These are phyloP conservation scores for Microcera coccophila DNA, from an alignment of 2,329 filamentous ascomycete genomes.

Conservation along the genomic window DNA sequence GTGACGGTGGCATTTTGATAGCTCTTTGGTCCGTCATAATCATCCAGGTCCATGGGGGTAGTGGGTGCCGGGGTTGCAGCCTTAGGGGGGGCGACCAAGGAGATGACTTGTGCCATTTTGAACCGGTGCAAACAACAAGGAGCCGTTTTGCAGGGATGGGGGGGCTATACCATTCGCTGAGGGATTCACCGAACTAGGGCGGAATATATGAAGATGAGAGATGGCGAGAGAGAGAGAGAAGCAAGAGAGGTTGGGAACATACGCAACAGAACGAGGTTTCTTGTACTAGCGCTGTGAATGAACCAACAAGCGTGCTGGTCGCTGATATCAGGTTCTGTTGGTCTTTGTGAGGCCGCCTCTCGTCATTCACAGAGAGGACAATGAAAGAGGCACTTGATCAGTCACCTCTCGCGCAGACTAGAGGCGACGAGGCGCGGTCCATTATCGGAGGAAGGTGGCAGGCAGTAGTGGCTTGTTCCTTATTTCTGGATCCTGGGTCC, in stretches of 20 bases:
- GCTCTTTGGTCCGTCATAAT: slow-evolving; percentile 17
- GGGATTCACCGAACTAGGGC: slow-evolving; percentile 2
- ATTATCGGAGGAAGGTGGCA: slow-evolving; percentile 15
- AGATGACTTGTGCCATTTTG: slow-evolving; percentile 30
- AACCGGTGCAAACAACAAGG: slow-evolving; percentile 17
- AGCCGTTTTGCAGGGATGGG: slow-evolving; percentile 7
- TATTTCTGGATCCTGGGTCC: background rate
- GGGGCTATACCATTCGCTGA: slow-evolving; percentile 9
- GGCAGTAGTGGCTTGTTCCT: slow-evolving; percentile 14
- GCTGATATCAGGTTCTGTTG: background rate
- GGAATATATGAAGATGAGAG: background rate
- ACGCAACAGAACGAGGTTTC: background rate
- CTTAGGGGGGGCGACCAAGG: slow-evolving; percentile 24
- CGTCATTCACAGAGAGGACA: slow-evolving; percentile 21
- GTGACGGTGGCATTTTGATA: slow-evolving; percentile 18
- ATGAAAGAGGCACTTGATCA: slow-evolving; percentile 21
- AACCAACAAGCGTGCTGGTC: background rate
- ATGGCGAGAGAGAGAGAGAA: background rate
- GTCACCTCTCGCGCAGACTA: slow-evolving; percentile 14
- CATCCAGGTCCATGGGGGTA: slow-evolving; percentile 20
- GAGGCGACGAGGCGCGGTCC: slow-evolving; percentile 15
- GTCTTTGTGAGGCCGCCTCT: slow-evolving; percentile 9
- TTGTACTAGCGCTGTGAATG: background rate
- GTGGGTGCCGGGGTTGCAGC: slow-evolving; percentile 24
- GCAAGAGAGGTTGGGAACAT: too few species aligned